Base-by-base conservation (phyloP, 2,329 filamentous ascomycete species). In the Diplodia intermedia region DNA sequence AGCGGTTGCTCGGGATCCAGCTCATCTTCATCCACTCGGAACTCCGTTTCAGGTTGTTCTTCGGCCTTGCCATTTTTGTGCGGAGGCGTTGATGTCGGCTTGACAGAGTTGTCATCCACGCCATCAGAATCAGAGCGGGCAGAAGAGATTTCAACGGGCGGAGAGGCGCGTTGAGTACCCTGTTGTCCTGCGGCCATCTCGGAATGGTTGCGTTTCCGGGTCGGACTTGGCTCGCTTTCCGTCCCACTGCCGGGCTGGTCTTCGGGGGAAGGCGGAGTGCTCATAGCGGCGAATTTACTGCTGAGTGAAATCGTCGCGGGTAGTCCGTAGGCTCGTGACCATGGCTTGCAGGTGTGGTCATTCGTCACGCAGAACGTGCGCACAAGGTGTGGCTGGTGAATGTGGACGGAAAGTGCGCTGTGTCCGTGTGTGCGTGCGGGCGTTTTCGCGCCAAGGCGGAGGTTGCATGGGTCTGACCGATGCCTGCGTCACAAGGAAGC, bases 1-100 rank as follows among this genome's bases (percentile, higher is more conserved):
- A 92, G 80, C 3, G 57, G 57, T 12, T 20, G 23, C 36, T 47
- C 49, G 29, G 57, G 57, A 65, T 68, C 66, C 26, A 65, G 49
- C 18, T 55, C 56, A n/a, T 56, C 54, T 1, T 68, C 66, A 2
- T 77, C 75, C 9, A 26, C 23, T 15, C 15, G 68, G 31, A 15
- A 7, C 23, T 31, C 23, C 11, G 56, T 18, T 31, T 68, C 65
- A 18, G 65, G 38, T 11, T 75, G 72, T 5, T 74, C 72, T 1
- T 73, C 68, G 8, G 20, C n/a, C n/a, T 20, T 15, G 62, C 5
- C 20, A 38, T 26, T 50, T 7, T 23, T 18, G 14, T 2, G 49
- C 2, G 62, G 53, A 36, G 43, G 43, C 12, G 11, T 43, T 33
- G 56, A 40, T 47, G 38, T 60, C 11, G 18, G 11, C 15, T 23